Evolutionary conservation across 441 rosid genomes (phyloP).

Genomic region (Brassica hybrid): DNA sequence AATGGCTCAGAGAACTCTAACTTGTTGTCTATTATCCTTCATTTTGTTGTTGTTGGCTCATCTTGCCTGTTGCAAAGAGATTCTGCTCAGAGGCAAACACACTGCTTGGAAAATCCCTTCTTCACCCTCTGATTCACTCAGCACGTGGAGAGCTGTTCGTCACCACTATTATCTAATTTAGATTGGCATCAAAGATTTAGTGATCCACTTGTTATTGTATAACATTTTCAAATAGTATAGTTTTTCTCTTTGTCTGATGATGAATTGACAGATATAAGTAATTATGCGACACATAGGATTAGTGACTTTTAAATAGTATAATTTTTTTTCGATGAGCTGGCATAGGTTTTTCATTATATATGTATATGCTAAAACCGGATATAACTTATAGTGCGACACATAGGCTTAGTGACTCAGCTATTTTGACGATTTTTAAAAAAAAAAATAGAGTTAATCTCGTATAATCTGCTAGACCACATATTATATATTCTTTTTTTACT

Average conservation of each 20-base stretch:
- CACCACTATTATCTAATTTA: neutral
- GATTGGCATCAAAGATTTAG: neutral
- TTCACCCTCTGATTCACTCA: too few relatives aligned
- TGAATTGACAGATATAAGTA: neutral
- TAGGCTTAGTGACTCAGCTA: too few relatives aligned
- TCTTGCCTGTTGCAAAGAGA: slow-evolving; percentile 45
- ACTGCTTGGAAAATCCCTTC: slow-evolving; percentile 80
- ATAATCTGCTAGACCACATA: too few relatives aligned
- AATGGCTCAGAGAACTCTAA: slow-evolving; percentile 31
- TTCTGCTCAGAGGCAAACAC: slow-evolving; percentile 75
- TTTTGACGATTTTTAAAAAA: too few relatives aligned
- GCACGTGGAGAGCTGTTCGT: neutral
- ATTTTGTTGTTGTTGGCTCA: neutral
- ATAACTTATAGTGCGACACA: too few relatives aligned
- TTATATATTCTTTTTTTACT: too few relatives aligned
- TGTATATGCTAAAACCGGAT: too few relatives aligned
- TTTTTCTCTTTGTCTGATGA: neutral
- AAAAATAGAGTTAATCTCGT: too few relatives aligned
- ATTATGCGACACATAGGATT: neutral
- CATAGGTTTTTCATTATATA: too few relatives aligned
- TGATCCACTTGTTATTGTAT: neutral
- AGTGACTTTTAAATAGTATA: too few relatives aligned
- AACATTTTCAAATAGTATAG: neutral
- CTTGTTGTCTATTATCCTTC: neutral
- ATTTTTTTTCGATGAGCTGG: too few relatives aligned